Conservation (phyloP, 78 protist genomes). For the Polysphondylium violaceum region DNA sequence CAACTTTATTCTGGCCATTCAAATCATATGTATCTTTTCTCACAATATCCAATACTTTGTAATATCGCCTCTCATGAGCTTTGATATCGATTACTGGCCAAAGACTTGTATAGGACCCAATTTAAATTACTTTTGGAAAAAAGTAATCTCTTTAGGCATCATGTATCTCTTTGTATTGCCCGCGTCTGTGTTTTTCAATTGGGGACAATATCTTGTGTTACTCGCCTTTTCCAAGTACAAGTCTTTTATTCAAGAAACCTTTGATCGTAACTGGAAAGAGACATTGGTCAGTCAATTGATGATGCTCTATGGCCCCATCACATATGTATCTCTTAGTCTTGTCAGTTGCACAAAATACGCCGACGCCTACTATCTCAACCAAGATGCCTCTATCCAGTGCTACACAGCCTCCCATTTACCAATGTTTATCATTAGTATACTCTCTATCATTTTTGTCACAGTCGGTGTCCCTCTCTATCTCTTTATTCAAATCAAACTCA, state of each 20-base stretch:
- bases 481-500: conserved; percentile 2
- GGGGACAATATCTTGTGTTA: conserved; percentile 1
- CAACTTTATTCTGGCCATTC: conserved; percentile 17
- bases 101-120: conserved; percentile 2
- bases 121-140: conserved; percentile 1
- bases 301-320: conserved; percentile 29
- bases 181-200: neutral
- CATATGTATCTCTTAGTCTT: conserved; percentile 29
- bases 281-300: neutral
- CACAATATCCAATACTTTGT: conserved; percentile 35
- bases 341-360: conserved; percentile 25
- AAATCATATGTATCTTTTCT: conserved; percentile 5
- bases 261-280: neutral
- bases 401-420: conserved; percentile 8
- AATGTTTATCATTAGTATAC: neutral
- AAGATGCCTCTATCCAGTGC: conserved; percentile 36
- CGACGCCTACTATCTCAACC: neutral
- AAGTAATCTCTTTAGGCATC: neutral
- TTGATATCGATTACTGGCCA: conserved; percentile 52
- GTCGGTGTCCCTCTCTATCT: conserved; percentile 56
- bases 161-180: neutral
- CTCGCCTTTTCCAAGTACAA: neutral
- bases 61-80: conserved; percentile 7
- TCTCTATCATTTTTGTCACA: neutral
- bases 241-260: neutral